Conservation (phyloP, 2,329 filamentous ascomycete genomes). For the Westerdykella sp. region DNA sequence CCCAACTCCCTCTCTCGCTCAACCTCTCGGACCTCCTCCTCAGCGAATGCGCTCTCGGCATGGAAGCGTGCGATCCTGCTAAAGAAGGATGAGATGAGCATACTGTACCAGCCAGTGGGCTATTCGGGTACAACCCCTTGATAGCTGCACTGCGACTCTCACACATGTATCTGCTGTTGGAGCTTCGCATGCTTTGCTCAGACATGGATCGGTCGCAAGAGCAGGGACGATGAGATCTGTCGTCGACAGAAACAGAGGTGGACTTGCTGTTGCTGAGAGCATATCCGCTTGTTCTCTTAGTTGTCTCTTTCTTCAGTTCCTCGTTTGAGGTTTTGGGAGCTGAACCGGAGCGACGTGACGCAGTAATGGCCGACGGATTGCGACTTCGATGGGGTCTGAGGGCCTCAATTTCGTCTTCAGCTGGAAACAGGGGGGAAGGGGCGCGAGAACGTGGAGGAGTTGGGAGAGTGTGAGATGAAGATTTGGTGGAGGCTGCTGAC, state of each 20-base stretch:
- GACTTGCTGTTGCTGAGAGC: slow-evolving; percentile 20
- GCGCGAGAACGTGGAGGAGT: slow-evolving; percentile 24
- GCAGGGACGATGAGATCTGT: slow-evolving; percentile 15
- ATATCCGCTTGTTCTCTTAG: slow-evolving; percentile 27
- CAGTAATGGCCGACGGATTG: slow-evolving; percentile 10
- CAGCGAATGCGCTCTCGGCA: not conserved
- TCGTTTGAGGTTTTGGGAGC: slow-evolving; percentile 22
- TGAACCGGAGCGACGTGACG: slow-evolving; percentile 25
- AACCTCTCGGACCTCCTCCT: not conserved
- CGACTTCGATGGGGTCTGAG: slow-evolving; percentile 23
- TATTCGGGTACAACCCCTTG: slow-evolving; percentile 35
- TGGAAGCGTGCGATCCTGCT: not conserved
- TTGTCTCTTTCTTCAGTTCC: slow-evolving; percentile 18
- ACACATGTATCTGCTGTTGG: slow-evolving; percentile 27
- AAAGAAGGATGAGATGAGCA: not conserved
- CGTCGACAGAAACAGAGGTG: slow-evolving; percentile 6
- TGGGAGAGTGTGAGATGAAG: slow-evolving; percentile 10
- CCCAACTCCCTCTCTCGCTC: not conserved
- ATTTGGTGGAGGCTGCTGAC: too few species aligned
- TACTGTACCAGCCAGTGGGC: slow-evolving; percentile 14
- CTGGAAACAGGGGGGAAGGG: slow-evolving; percentile 30
- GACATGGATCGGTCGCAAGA: slow-evolving; percentile 7
- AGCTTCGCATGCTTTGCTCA: slow-evolving; percentile 16
- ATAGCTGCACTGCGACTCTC: slow-evolving; percentile 35
- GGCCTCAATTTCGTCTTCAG: slow-evolving; percentile 31